Conservation (phyloP, 176 grass and related monocot species). For the Ananas comosus region DNA sequence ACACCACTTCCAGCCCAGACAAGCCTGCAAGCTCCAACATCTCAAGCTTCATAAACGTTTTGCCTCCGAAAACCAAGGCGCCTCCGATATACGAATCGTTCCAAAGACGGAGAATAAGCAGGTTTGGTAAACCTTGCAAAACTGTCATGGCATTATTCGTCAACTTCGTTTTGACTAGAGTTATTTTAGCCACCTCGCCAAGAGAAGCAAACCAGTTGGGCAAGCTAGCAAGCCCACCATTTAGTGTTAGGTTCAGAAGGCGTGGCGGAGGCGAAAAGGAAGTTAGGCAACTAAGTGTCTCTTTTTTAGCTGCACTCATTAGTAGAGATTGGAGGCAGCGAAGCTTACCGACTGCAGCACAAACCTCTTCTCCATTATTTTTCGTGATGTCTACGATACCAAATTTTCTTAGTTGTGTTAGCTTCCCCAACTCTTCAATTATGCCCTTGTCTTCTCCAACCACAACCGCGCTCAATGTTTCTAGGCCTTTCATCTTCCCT, state of each 20-base stretch:
- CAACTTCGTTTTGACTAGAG: background rate
- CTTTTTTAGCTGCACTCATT: background rate
- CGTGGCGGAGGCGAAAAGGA: background rate
- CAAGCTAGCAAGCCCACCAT: background rate
- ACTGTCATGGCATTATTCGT: background rate
- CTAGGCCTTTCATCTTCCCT: background rate
- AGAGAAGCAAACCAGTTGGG: background rate
- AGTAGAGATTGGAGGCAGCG: background rate
- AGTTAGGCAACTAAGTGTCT: background rate
- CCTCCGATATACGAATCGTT: background rate
- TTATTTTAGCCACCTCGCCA: background rate
- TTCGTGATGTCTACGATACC: background rate
- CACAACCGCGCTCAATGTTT: background rate
- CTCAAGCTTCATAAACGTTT: background rate
- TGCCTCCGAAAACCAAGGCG: background rate
- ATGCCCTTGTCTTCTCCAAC: background rate
- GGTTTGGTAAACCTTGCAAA: background rate
- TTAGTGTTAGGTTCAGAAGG: background rate
- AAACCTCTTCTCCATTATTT: background rate
- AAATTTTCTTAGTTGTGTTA: background rate
- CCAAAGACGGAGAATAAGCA: background rate
- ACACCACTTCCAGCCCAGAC: background rate
- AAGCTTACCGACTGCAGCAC: background rate
- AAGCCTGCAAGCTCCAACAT: background rate
- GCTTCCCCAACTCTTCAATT: background rate